Evolutionary conservation across 2,329 filamentous ascomycete genomes (phyloP), one percentile per base, ranked within the genome.

Genomic region (Colletotrichum echinochloae): DNA sequence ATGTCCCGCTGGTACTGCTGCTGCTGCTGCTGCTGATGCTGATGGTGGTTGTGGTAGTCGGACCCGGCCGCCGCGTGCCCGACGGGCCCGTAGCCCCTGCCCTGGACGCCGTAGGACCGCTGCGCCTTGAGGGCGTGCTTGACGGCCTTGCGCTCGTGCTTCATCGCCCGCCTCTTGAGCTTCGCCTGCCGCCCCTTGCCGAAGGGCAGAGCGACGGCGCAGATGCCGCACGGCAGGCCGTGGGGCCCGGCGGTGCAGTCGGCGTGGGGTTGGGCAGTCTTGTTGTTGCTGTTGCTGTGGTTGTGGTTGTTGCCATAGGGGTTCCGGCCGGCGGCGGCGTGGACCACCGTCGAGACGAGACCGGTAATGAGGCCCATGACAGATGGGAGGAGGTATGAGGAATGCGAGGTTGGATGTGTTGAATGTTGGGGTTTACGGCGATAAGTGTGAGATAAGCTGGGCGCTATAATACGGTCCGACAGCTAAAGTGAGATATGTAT

Each of bases 341-440:
- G 68, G 69, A 64, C 57, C 48, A 70, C 60, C 16, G 70, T 72
- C 0, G 61, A 66, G 61, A 73, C 65, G 55, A 73, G 60, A 28
- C 65, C 72, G 61, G 59, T 60, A 65, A 73, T 65, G 61, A 73
- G 61, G 64, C 72, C 65, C 60, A 73, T 73, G 49, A 6, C 7
- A 3, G 20, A 20, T 37, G 48, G 23, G 8, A 7, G n/a, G 12
- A 30, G 16, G 8, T 37, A 20, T 60, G 37, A 35, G n/a, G 8
- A 20, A 18, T 11, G 33, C 30, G 30, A 16, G 39, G 30, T 33
- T 8, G 23, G 61, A 41, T 37, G n/a, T 23, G 44, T 46, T 23
- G 44, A 16, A 23, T 35, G 20, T 28, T n/a, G 26, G 12, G 30
- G 44, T 3, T 35, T 12, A 6, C n/a, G 18, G 48, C 23, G 7